Base-by-base conservation (phyloP, 257 asterid species). In the Euphrasia confusa region DNA sequence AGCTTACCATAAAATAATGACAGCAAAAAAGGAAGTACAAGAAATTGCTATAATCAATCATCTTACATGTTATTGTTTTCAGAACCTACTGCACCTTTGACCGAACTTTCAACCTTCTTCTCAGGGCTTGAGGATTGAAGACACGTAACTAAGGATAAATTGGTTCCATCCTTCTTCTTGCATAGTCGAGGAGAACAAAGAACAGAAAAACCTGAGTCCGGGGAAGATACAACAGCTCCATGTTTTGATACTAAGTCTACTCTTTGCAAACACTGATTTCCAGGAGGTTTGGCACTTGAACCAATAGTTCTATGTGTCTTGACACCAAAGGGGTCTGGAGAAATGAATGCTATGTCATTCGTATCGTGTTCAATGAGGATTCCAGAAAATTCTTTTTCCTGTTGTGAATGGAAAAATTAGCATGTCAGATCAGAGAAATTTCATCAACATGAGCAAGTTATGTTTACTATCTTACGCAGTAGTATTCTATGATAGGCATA, bases 1-100 rank as follows among this genome's bases (percentile, higher is more conserved):
- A 32, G 64, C 47, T 54, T 26, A 73, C 15, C 32, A 67, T 45
- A 18, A 18, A 49, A 54, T 35, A 63, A 39, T 24, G 47, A 35
- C 0, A 11, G 7, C 42, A 42, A 33, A 26, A 26, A 13, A 54
- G 47, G 28, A 5, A 54, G 17, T 45, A 52, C 67, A 42, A 10
- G 44, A 21, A 18, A 65, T 53, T 6, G 48, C 63, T 45, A 21
- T 21, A 21, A 21, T 32, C 63, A 57, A 52, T 53, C 47, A 58
- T 64, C 92, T 84, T 86, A 92, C 98, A 80, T 76, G 84, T 72
- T 81, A 55, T 73, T 73, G 75, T 68, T 83, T 74, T 83, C 95
- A 59, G 62, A 70, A 54, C 65, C 78, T 71, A 64, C 58, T 71
- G 24, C 15, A 13, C 76, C 75, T 71, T 68, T 86, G 71, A 84